Percentiles rank a stretch among this genome's conserved stretches.
Conservation (phyloP, 148 eudicot genomes). For the Amaranthus hypochondriacus region DNA sequence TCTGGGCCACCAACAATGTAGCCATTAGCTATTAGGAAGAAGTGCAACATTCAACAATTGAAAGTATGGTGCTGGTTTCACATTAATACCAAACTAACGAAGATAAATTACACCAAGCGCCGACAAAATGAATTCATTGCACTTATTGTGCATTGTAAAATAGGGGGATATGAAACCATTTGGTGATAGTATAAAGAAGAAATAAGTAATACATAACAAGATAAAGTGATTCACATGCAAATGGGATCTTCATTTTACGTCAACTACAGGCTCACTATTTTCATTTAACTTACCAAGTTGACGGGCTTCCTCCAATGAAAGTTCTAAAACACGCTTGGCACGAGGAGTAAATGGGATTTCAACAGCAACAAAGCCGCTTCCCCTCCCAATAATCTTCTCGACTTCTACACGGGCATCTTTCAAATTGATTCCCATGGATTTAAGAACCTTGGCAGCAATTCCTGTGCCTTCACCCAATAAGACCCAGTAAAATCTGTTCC, state of each 20-base stretch:
- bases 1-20: not conserved
- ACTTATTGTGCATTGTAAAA: not conserved
- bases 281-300: conserved; percentile 55
- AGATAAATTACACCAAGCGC: not conserved
- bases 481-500: conserved; percentile 88
- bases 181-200: not conserved
- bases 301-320: conserved; percentile 88
- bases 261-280: not conserved
- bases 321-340: conserved; percentile 92
- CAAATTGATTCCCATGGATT: conserved; percentile 92
- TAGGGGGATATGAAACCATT: not conserved
- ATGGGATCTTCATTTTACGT: not conserved
- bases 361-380: conserved; percentile 88
- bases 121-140: not conserved
- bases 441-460: conserved; percentile 95
- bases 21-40: not conserved
- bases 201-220: not conserved
- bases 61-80: conserved; percentile 1
- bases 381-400: conserved; percentile 94
- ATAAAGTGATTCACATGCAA: not conserved
- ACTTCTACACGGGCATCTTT: conserved; percentile 96
- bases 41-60: not conserved
- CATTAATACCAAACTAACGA: not conserved
- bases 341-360: conserved; percentile 95
- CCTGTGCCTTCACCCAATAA: conserved; percentile 99